Evolutionary conservation across 2,329 filamentous ascomycete species (phyloP).

Genomic region (Fonsecaea monophora): DNA sequence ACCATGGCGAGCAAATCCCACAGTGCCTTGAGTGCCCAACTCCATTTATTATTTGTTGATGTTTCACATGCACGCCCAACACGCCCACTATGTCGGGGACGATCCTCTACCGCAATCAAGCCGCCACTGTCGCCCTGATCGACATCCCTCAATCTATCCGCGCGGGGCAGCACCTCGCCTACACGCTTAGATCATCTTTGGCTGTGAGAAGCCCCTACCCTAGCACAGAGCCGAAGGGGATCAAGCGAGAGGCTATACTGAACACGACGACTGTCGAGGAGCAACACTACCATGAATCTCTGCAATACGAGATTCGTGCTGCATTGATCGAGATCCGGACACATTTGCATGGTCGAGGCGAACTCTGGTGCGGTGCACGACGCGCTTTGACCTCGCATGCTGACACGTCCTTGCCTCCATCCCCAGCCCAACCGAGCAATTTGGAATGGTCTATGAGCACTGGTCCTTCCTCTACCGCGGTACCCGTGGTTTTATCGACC

Average conservation of each 20-base stretch:
- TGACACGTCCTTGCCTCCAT: slow-evolving; percentile 13
- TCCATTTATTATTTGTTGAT: background rate
- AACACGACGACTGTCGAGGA: slow-evolving; percentile 46
- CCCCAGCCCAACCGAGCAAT: background rate
- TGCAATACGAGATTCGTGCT: slow-evolving; percentile 45
- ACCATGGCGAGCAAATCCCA: background rate
- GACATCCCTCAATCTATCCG: slow-evolving; percentile 66
- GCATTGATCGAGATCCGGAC: slow-evolving; percentile 48
- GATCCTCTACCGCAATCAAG: slow-evolving; percentile 59
- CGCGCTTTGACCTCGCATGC: slow-evolving; percentile 9
- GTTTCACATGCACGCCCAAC: background rate
- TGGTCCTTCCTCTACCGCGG: background rate
- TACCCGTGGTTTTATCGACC: slow-evolving; percentile 32
- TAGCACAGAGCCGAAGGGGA: slow-evolving; percentile 59
- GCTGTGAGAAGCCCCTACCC: slow-evolving; percentile 57
- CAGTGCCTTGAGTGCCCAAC: background rate
- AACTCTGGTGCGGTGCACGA: slow-evolving; percentile 24
- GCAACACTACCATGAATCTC: slow-evolving; percentile 41
- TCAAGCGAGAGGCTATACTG: slow-evolving; percentile 52
- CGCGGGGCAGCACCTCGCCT: slow-evolving; percentile 53
- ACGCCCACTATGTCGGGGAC: slow-evolving; percentile 3
- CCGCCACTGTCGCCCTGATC: slow-evolving; percentile 57
- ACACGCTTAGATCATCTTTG: slow-evolving; percentile 53
- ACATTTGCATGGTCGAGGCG: slow-evolving; percentile 15
- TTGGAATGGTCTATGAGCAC: slow-evolving; percentile 5